Evolutionary conservation across 306 rosid genomes (phyloP).

Genomic region (Cicer judaicum): DNA sequence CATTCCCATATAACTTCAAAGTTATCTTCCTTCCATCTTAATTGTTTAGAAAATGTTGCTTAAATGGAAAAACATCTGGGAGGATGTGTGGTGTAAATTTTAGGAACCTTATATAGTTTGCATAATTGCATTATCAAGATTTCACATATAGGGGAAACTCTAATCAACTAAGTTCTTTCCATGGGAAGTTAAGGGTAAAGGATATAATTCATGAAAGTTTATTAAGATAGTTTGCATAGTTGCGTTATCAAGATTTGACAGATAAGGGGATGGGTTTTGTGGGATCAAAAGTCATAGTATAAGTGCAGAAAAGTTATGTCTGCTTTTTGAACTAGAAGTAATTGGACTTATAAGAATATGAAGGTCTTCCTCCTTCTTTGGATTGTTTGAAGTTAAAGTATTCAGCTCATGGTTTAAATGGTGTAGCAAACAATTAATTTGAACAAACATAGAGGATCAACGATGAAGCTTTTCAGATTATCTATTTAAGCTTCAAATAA

Average conservation of each 20-base stretch:
- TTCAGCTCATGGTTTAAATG: not conserved
- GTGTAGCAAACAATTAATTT: not conserved
- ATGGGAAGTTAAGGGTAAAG: not conserved
- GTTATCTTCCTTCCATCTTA: constrained; percentile 6
- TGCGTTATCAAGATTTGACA: no score
- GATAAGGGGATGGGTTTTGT: not conserved
- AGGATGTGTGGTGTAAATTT: constrained; percentile 5
- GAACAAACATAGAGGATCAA: not conserved
- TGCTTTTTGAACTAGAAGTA: not conserved
- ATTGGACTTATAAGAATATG: not conserved
- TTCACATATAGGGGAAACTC: not conserved
- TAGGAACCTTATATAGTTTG: not conserved
- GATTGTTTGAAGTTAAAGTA: not conserved
- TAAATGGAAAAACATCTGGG: constrained; percentile 16
- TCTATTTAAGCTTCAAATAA: not conserved
- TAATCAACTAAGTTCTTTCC: constrained; percentile 16
- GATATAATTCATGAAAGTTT: not conserved
- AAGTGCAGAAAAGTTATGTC: not conserved
- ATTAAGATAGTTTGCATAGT: not conserved
- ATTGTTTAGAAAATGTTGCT: not conserved
- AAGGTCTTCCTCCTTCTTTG: not conserved
- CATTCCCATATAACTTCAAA: not conserved
- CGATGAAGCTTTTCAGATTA: not conserved
- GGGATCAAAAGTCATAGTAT: not conserved
- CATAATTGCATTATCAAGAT: not conserved